Percentiles rank a stretch among this genome's conserved stretches.
These are phyloP conservation scores for Talaromyces sp. DNA, from an alignment of 2,329 filamentous ascomycete species.

Conservation along the genomic window DNA sequence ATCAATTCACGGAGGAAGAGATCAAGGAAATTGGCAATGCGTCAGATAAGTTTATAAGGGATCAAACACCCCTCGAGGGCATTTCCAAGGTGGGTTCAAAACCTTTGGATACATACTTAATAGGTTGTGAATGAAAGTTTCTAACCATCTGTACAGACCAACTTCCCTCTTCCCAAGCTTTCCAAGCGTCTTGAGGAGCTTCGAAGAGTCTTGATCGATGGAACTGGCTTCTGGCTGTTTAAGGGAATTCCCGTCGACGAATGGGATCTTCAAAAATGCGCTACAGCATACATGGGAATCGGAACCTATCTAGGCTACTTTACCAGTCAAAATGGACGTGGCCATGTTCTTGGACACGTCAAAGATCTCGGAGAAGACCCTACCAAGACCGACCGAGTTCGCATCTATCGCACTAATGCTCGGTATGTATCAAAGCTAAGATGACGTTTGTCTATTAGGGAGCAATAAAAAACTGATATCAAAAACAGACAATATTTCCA, in stretches of 20 bases:
- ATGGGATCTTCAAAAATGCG: constrained; percentile 77
- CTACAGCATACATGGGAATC: constrained; percentile 82
- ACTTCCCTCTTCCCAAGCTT: constrained; percentile 64
- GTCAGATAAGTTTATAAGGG: constrained; percentile 68
- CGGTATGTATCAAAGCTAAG: constrained; percentile 42
- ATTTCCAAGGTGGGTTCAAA: constrained; percentile 59
- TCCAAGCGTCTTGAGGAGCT: constrained; percentile 56
- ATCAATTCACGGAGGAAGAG: constrained; percentile 67
- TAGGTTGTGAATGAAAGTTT: constrained; percentile 35
- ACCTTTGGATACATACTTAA: no score
- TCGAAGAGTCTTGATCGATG: constrained; percentile 69
- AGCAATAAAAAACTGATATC: background rate
- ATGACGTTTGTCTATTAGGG: background rate
- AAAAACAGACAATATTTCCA: constrained; percentile 72
- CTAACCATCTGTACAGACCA: constrained; percentile 30
- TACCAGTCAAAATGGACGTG: constrained; percentile 77
- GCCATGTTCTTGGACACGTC: constrained; percentile 83
- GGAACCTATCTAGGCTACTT: constrained; percentile 83
- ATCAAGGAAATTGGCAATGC: constrained; percentile 65
- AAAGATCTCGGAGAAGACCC: constrained; percentile 82
- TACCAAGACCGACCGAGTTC: constrained; percentile 76
- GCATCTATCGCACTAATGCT: constrained; percentile 84
- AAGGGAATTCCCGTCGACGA: constrained; percentile 73
- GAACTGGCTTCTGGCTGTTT: constrained; percentile 85
- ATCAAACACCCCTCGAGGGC: constrained; percentile 66